Base-by-base conservation (phyloP, 2,329 filamentous ascomycete species). In the Ophiosphaerella korrae region DNA sequence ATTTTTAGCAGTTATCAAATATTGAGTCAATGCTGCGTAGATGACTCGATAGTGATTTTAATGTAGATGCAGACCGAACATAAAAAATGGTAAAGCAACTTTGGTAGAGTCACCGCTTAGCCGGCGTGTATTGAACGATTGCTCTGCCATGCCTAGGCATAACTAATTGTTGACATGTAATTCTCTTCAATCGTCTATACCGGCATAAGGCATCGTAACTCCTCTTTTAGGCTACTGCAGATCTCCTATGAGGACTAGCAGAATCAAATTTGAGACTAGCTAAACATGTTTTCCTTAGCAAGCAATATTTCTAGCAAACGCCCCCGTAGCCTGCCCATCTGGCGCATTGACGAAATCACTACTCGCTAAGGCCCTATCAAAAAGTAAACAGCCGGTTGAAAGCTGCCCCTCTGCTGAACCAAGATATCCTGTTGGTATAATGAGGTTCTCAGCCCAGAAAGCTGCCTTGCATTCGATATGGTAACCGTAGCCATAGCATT, bases 401-500 rank as follows among this genome's bases (percentile, higher is more conserved):
- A 68, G 51, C 21, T 59, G 53, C 2, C 74, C 73, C 1, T 69
- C 70, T 6, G 57, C 33, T 2, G 60, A 58, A 5, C 70, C 72
- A 40, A 66, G 68, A 37, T 70, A 74, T 2, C 65, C 67, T n/a
- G 60, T 50, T 7, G 74, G 74, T 7, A 66, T 60, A 12, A 57
- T 55, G n/a, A 75, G 60, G n/a, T 73, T 66, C 41, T 75, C 64
- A 1, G 69, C 73, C 64, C 75, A 68, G 26, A 68, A 72, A 2
- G 67, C 70, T 7, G 63, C 62, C 48, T 70, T 69, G 60, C 75
- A 77, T 34, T 71, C 55, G 8, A 54, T 57, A n/a, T 51, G 50
- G 35, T 66, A 58, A 9, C 74, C 74, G 39, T 71, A 73, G 11
- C 75, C 74, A 47, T 76, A 73, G 60, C 75, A 77, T 52, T 77